Percentiles rank a stretch among this genome's conserved stretches.
These are phyloP conservation scores for Melanopsichium pennsylvanicum DNA, from an alignment of 1,284 basidiomycete species.

Conservation along the genomic window DNA sequence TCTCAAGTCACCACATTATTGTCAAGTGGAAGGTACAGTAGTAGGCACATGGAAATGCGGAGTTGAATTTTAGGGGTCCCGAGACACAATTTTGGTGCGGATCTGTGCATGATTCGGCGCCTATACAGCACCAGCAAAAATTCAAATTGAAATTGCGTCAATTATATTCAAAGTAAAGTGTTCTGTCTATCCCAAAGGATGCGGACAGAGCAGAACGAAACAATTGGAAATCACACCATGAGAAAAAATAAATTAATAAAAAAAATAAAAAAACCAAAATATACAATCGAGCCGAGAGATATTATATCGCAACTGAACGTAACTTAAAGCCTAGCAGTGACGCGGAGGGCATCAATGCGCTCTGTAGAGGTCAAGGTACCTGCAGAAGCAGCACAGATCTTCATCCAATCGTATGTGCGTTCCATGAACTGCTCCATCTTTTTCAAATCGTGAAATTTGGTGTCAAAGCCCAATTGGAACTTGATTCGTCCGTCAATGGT, in stretches of 20 bases:
- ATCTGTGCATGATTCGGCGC: too few species aligned
- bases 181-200: too few species aligned
- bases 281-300: neutral
- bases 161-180: too few species aligned
- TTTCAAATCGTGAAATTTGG: conserved; percentile 24
- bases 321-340: conserved; percentile 17
- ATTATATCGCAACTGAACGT: too few species aligned
- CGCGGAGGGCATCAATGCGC: neutral
- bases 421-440: conserved; percentile 23
- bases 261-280: neutral
- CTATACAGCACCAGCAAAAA: too few species aligned
- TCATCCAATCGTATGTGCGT: conserved; percentile 14
- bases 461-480: conserved; percentile 33
- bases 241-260: neutral
- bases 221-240: neutral
- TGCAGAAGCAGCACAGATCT: conserved; percentile 17
- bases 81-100: too few species aligned
- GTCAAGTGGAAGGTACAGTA: too few species aligned
- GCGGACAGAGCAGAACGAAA: too few species aligned
- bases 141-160: too few species aligned
- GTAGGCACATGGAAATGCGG: too few species aligned
- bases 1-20: too few species aligned
- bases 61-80: too few species aligned
- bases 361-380: neutral
- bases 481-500: conserved; percentile 27